These are phyloP conservation scores for Nepenthes alata DNA, from an alignment of 179 eudicot species.

Conservation along the genomic window DNA sequence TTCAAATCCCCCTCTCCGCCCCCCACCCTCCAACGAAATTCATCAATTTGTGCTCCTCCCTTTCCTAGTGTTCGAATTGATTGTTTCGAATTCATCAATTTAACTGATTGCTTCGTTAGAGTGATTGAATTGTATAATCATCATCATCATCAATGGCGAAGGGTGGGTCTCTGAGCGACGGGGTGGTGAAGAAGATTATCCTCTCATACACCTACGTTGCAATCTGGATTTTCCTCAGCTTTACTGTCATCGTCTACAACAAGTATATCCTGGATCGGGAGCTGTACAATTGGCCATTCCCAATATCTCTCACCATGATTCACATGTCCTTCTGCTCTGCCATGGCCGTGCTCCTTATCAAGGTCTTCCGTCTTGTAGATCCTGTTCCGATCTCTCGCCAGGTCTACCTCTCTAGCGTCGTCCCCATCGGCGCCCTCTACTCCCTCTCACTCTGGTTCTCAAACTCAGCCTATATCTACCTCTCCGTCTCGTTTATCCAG, in stretches of 20 bases:
- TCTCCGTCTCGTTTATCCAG: conserved; percentile 68
- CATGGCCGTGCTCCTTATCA: conserved; percentile 45
- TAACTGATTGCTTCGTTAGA: no score
- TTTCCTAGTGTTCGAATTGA: no score
- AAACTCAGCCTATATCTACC: conserved; percentile 68
- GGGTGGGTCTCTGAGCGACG: conserved; percentile 39
- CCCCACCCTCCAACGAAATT: no score
- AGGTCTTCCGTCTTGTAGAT: conserved; percentile 37
- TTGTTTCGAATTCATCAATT: no score
- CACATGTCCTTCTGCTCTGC: conserved; percentile 76
- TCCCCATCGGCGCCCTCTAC: conserved; percentile 65
- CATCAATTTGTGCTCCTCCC: no score
- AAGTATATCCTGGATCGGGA: conserved; percentile 77
- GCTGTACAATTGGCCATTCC: conserved; percentile 79
- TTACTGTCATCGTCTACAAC: conserved; percentile 78
- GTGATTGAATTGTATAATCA: no score
- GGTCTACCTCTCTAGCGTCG: conserved; percentile 50
- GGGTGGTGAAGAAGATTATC: conserved; percentile 57
- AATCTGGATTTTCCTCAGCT: conserved; percentile 72
- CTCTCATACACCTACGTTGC: conserved; percentile 70
- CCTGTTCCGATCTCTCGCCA: conserved; percentile 46
- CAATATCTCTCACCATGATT: conserved; percentile 78
- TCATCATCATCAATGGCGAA: conserved; percentile 15
- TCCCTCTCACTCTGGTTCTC: conserved; percentile 65
- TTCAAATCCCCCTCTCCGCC: no score